These are phyloP conservation scores for Solanum chiquidenum DNA, from an alignment of 257 asterid genomes.

Conservation along the genomic window DNA sequence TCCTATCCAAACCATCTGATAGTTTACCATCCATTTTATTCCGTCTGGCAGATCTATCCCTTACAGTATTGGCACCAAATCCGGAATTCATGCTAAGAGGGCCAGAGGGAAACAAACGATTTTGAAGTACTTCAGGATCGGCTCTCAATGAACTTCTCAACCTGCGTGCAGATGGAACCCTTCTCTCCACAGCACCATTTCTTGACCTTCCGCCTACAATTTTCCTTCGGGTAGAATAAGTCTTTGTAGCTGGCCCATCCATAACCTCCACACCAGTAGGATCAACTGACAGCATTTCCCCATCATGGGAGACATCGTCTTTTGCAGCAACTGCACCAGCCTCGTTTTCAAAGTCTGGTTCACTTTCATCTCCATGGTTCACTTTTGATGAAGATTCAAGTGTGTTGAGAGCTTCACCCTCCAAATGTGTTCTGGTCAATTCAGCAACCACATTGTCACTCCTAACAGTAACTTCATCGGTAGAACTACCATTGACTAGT, in stretches of 20 bases:
- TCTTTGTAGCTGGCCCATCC: slow-evolving; percentile 19
- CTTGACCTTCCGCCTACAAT: slow-evolving; percentile 26
- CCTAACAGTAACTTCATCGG: slow-evolving; percentile 22
- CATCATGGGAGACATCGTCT: slow-evolving; percentile 34
- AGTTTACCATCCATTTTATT: slow-evolving; percentile 46
- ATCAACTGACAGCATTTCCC: slow-evolving; percentile 27
- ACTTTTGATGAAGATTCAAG: slow-evolving; percentile 15
- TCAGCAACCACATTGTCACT: slow-evolving; percentile 30
- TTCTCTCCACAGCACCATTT: slow-evolving; percentile 27
- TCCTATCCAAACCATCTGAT: slow-evolving; percentile 47
- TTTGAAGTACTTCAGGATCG: slow-evolving; percentile 30
- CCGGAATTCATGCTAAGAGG: slow-evolving; percentile 23
- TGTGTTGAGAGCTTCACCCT: slow-evolving; percentile 27
- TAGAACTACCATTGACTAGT: slow-evolving; percentile 21
- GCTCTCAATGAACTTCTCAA: slow-evolving; percentile 51
- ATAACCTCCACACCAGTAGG: slow-evolving; percentile 13
- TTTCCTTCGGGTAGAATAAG: slow-evolving; percentile 42
- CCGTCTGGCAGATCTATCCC: slow-evolving; percentile 50
- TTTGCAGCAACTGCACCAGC: slow-evolving; percentile 47
- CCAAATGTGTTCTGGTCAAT: slow-evolving; percentile 16
- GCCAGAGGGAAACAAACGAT: slow-evolving; percentile 14
- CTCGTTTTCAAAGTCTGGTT: slow-evolving; percentile 41
- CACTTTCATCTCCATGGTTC: slow-evolving; percentile 27
- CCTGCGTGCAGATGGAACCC: slow-evolving; percentile 35
- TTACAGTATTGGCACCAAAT: slow-evolving; percentile 19